Percentiles rank a stretch among this genome's conserved stretches.
These are phyloP conservation scores for Aspergillus pseudoviridinutans DNA, from an alignment of 2,329 filamentous ascomycete genomes.

Conservation along the genomic window DNA sequence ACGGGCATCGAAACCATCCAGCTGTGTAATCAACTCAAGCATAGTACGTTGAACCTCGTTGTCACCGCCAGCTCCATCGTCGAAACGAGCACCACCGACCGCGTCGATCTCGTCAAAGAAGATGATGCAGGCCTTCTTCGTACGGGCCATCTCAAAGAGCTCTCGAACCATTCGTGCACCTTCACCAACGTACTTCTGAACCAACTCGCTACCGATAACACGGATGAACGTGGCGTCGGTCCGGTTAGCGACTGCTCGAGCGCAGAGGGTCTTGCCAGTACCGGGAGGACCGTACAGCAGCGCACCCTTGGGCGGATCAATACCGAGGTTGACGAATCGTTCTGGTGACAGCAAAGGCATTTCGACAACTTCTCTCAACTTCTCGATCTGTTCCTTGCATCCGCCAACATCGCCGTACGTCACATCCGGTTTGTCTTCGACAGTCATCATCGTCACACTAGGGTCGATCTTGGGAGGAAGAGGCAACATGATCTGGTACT, in stretches of 20 bases:
- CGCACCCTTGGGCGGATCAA: slow-evolving; percentile 96
- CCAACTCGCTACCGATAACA: slow-evolving; percentile 94
- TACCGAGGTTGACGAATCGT: slow-evolving; percentile 96
- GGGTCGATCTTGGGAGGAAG: slow-evolving; percentile 98
- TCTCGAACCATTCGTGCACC: slow-evolving; percentile 98
- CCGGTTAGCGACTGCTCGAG: slow-evolving; percentile 92
- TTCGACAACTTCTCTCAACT: slow-evolving; percentile 96
- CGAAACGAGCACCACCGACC: slow-evolving; percentile 91
- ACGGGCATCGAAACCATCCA: slow-evolving; percentile 92
- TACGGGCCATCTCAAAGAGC: slow-evolving; percentile 98
- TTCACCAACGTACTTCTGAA: slow-evolving; percentile 98
- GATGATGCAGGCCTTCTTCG: slow-evolving; percentile 99
- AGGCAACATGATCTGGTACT: slow-evolving; percentile 97
- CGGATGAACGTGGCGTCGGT: slow-evolving; percentile 98
- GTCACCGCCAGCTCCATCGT: slow-evolving; percentile 92
- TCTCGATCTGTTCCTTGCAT: slow-evolving; percentile 99
- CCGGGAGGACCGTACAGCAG: slow-evolving; percentile 94
- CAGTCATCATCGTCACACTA: slow-evolving; percentile 99
- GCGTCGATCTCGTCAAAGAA: slow-evolving; percentile 99
- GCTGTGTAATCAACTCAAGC: slow-evolving; percentile 94
- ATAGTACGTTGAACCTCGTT: slow-evolving; percentile 98
- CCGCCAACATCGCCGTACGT: slow-evolving; percentile 98
- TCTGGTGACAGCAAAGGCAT: slow-evolving; percentile 96
- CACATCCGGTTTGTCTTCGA: slow-evolving; percentile 98
- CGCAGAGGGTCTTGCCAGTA: slow-evolving; percentile 98